phyloP scores from a whole-genome alignment of 2,329 filamentous ascomycete species.

The Aspergillus calidoustus region DNA sequence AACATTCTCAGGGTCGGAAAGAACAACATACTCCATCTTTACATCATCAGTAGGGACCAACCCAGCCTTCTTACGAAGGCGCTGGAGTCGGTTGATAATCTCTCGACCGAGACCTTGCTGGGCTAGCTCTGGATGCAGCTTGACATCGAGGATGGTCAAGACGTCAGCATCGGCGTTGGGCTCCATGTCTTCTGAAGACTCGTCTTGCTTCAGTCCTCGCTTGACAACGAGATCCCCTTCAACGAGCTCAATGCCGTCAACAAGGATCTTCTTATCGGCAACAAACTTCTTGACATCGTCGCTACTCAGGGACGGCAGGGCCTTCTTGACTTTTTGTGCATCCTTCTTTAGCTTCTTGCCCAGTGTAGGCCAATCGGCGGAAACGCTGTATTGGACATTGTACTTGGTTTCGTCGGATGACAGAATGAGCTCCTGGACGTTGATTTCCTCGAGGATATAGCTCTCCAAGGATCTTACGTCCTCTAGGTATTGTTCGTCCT shows the following conservation, averaged over 20 bases:
- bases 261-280: conserved; percentile 71
- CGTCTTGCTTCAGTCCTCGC: conserved; percentile 75
- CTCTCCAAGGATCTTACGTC: conserved; percentile 82
- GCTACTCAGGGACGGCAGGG: conserved; percentile 76
- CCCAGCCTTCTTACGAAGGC: conserved; percentile 90
- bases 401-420: conserved; percentile 88
- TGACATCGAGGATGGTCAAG: conserved; percentile 84
- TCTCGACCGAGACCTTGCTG: conserved; percentile 89
- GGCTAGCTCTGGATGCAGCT: conserved; percentile 80
- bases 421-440: conserved; percentile 82
- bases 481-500: conserved; percentile 78
- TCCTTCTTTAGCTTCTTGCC: conserved; percentile 99
- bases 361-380: conserved; percentile 89
- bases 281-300: conserved; percentile 82
- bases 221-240: conserved; percentile 83
- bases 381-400: conserved; percentile 87
- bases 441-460: conserved; percentile 93
- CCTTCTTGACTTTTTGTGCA: conserved; percentile 87
- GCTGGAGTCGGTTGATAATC: conserved; percentile 90
- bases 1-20: conserved; percentile 77
- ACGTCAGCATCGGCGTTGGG: conserved; percentile 89
- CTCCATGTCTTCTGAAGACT: conserved; percentile 74
- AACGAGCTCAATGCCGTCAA: conserved; percentile 83
- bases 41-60: conserved; percentile 91
- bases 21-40: conserved; percentile 87